Evolutionary conservation across 441 rosid genomes (phyloP), one percentile per base, ranked within the genome.

Genomic region (Pelargonium exstipulatum): DNA sequence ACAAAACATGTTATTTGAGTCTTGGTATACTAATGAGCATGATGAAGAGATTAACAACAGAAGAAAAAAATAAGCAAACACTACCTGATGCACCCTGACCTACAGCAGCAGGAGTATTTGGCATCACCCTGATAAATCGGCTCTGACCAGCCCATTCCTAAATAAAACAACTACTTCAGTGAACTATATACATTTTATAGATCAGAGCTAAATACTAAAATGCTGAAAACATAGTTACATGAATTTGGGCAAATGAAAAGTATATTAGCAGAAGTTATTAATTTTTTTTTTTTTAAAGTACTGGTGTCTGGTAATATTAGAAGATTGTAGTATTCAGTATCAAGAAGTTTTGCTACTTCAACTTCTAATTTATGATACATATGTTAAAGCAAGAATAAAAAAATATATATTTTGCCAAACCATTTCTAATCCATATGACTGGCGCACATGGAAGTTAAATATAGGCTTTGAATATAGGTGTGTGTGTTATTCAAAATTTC

Each of bases 41-140:
- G 64, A 43, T 17, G 32, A 51, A 66, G 17, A 9, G 53, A 51
- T 37, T 9, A 46, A 10, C 29, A 29, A n/a, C 70, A 73, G 68
- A 48, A 67, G 20, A 5, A 51, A 55, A 61, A 37, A 73, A 49
- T 9, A 13, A 68, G 45, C 0, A 40, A 45, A n/a, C 16, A 40
- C 49, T 71, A 90, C 96, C 95, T 79, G 96, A 55, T 40, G 96
- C 94, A 63, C 88, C 97, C 78, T 83, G 88, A 9, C 96, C 91
- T 46, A 94, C 92, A 4, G 94, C 92, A 14, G 94, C 83, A 65
- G 96, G 94, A 60, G 97, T 91, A 78, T 94, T 94, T 35, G 99
- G 97, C 90, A 94, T 86, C 77, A 84, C 96, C 75, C 97, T 83
- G 57, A 94, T 79, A 71, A 91, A 87, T 63, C 94, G 86, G 61